Base-by-base conservation (phyloP, 2,329 filamentous ascomycete species). In the Aspergillus sp. region DNA sequence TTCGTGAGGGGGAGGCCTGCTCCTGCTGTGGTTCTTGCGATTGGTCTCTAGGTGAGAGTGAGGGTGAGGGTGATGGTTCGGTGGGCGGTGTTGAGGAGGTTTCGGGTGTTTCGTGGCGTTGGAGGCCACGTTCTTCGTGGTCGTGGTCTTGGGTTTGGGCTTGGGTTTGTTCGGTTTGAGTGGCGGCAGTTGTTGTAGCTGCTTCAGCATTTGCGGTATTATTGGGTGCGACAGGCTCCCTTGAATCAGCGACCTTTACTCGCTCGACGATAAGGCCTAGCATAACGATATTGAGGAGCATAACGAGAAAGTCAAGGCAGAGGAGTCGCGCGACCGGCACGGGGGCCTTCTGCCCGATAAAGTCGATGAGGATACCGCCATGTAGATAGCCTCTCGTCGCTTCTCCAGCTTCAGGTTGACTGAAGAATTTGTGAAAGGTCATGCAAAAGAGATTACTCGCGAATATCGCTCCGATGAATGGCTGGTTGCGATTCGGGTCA, bases 281-380 rank as follows among this genome's bases (percentile, higher is more conserved):
- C 77, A 87, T 85, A 46, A 86, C 69, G 7, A 88, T 65, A 75
- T 89, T 85, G 64, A 89, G 71, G 5, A 80, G 63, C 62, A 87
- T 67, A 11, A 88, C 77, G 41, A 86, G 71, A 8, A 84, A 47
- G 69, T 89, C 87, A 63, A 88, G 75, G 3, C 77, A 68, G 4
- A 85, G 68, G 13, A 89, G 77, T 64, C 81, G 80, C 52, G 82
- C 71, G 69, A 83, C 84, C 57, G 84, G 82, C 3, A 83, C 81
- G 3, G 86, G 85, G 2, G 82, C 84, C 66, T 83, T 80, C 72
- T 88, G 85, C 17, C 87, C 87, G 57, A 89, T 84, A 69, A 89
- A 88, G 73, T 89, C 87, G 69, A 89, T 86, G 66, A 87, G 81
- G 54, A 89, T 66, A 2, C 87, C 85, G 6, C 87, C 87, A 69